Conservation (phyloP, 768 basidiomycete species). For the Lyophyllum decastes region DNA sequence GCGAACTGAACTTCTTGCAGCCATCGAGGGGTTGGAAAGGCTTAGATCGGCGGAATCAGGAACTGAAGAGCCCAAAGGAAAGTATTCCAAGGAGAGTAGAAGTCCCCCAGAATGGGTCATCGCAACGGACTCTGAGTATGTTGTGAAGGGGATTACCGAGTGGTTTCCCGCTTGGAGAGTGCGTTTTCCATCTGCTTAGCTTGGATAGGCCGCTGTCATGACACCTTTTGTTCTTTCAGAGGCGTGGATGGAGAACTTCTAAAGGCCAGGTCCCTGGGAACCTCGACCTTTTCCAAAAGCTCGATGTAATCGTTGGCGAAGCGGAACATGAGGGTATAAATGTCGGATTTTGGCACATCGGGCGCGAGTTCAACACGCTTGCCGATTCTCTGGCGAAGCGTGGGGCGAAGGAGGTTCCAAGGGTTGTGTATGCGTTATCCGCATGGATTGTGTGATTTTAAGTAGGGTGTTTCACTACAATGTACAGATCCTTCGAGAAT, state of each 20-base stretch:
- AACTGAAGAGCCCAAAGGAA: not conserved
- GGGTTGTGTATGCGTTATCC: not conserved
- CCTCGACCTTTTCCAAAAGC: conserved; percentile 26
- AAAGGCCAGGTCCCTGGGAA: conserved; percentile 20
- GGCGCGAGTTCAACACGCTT: conserved; percentile 21
- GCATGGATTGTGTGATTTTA: too few relatives aligned
- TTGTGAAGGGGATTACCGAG: conserved; percentile 34
- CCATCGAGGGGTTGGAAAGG: conserved; percentile 23
- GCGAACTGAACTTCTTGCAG: conserved; percentile 35
- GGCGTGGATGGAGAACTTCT: conserved; percentile 19
- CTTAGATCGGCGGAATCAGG: not conserved
- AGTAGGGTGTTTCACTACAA: too few relatives aligned
- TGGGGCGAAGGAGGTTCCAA: conserved; percentile 4
- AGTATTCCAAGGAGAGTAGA: not conserved
- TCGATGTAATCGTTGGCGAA: conserved; percentile 18
- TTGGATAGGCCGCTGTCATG: too few relatives aligned
- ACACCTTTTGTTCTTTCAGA: conserved; percentile 8
- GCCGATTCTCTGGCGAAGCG: conserved; percentile 24
- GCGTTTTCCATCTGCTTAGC: not conserved
- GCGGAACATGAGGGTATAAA: conserved; percentile 16
- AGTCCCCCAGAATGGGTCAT: conserved; percentile 18
- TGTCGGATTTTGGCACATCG: conserved; percentile 26
- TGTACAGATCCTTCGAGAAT: too few relatives aligned
- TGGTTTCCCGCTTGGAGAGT: conserved; percentile 36
- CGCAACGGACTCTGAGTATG: conserved; percentile 35